These are phyloP conservation scores for Ascobolus immersus DNA, from an alignment of 495 filamentous ascomycete genomes.

Conservation along the genomic window DNA sequence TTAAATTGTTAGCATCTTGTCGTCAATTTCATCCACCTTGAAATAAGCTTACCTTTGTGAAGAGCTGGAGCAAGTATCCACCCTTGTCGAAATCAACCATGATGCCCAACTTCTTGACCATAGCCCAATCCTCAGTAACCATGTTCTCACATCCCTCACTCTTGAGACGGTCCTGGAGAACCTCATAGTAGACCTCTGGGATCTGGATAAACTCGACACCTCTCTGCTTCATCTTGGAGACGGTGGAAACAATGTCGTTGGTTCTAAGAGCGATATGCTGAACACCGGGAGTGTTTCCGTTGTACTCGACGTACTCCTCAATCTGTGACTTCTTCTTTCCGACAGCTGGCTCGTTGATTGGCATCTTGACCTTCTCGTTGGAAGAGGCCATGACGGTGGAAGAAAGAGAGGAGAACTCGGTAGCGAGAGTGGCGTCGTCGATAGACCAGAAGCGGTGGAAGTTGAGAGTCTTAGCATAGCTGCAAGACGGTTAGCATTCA, in stretches of 20 bases:
- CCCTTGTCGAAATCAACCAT: constrained; percentile 78
- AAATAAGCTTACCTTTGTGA: too few species aligned
- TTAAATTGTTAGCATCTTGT: constrained; percentile 14
- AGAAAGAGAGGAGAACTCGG: constrained; percentile 64
- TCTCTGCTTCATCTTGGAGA: constrained; percentile 44
- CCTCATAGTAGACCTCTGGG: constrained; percentile 56
- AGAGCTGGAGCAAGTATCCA: constrained; percentile 64
- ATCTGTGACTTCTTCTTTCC: constrained; percentile 75
- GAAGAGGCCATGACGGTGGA: constrained; percentile 67
- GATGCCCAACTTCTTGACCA: constrained; percentile 46
- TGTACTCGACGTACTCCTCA: constrained; percentile 72
- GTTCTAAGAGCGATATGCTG: constrained; percentile 80
- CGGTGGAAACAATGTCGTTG: constrained; percentile 45
- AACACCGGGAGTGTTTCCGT: constrained; percentile 50
- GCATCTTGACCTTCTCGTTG: constrained; percentile 77
- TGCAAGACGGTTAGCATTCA: constrained; percentile 6
- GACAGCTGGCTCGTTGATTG: constrained; percentile 80
- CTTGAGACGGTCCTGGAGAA: constrained; percentile 38
- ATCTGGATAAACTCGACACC: constrained; percentile 79
- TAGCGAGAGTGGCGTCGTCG: constrained; percentile 66
- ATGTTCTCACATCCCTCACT: constrained; percentile 26
- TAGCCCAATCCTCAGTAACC: constrained; percentile 52
- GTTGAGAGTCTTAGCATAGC: constrained; percentile 64
- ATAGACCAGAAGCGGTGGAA: constrained; percentile 93
- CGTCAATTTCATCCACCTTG: constrained; percentile 6